These are phyloP conservation scores for Vaccinium vitisidaea DNA, from an alignment of 148 eudicot species.

Conservation along the genomic window DNA sequence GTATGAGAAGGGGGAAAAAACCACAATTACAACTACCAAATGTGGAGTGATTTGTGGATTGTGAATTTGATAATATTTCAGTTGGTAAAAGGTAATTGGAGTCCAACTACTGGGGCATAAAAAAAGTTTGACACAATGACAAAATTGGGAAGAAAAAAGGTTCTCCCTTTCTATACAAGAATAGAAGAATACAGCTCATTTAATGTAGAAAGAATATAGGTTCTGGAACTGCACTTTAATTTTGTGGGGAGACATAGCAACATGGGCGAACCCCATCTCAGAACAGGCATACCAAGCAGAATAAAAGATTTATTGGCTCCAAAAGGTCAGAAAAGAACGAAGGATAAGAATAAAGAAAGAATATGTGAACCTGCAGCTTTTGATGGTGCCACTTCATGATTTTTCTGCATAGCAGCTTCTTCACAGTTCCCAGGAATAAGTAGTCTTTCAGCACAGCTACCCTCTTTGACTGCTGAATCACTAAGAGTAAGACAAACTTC, in stretches of 20 bases:
- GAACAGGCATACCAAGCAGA: not conserved
- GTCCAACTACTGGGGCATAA: not conserved
- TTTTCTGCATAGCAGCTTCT: conserved; percentile 21
- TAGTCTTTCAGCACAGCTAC: conserved; percentile 18
- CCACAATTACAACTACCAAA: not conserved
- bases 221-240: not conserved
- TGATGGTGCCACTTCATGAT: conserved; percentile 25
- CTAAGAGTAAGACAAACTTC: conserved; percentile 18
- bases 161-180: not conserved
- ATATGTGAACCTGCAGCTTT: conserved; percentile 43
- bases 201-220: not conserved
- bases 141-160: not conserved
- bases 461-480: conserved; percentile 23
- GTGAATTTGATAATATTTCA: not conserved
- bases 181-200: not conserved
- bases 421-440: conserved; percentile 21
- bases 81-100: not conserved
- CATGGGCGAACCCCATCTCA: not conserved
- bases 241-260: not conserved
- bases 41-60: not conserved
- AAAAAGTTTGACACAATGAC: not conserved
- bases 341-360: not conserved
- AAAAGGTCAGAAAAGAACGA: not conserved
- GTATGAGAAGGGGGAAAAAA: not conserved
- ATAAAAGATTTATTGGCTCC: not conserved